Evolutionary conservation across 1,284 basidiomycete genomes (phyloP).

Genomic region (Irpex rosettiformis): DNA sequence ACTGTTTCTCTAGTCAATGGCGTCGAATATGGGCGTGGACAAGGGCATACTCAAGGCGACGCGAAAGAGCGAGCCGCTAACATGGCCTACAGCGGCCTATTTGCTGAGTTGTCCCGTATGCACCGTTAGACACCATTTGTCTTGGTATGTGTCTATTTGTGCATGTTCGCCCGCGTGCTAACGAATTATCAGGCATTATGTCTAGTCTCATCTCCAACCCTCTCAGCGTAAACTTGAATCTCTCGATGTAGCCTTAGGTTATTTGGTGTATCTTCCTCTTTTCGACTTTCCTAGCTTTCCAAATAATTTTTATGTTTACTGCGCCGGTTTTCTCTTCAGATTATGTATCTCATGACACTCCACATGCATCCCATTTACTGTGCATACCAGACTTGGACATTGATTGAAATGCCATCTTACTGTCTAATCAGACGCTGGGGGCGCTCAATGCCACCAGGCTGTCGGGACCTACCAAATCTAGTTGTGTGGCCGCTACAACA

Average conservation of each 20-base stretch:
- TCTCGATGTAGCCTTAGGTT: not conserved
- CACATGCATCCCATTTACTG: no score
- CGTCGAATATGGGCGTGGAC: slow-evolving; percentile 19
- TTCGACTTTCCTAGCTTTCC: not conserved
- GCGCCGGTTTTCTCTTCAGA: no score
- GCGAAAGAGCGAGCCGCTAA: slow-evolving; percentile 22
- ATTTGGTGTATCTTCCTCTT: not conserved
- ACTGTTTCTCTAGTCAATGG: slow-evolving; percentile 16
- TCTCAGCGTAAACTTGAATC: no score
- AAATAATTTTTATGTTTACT: not conserved
- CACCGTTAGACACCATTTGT: not conserved
- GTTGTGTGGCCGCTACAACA: no score
- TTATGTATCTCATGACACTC: no score
- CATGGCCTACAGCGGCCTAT: slow-evolving; percentile 11
- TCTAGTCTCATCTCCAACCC: no score
- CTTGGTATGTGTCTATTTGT: not conserved
- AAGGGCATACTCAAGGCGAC: slow-evolving; percentile 10
- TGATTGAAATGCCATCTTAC: no score
- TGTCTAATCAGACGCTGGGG: no score
- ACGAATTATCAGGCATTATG: no score
- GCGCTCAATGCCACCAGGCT: no score
- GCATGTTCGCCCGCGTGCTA: not conserved
- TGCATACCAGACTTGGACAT: no score
- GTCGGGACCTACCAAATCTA: no score
- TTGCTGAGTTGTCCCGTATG: not conserved